Percentiles rank a stretch among this genome's conserved stretches.
These are phyloP conservation scores for Rhodotorula glutinis DNA, from an alignment of 1,284 basidiomycete genomes.

Conservation along the genomic window DNA sequence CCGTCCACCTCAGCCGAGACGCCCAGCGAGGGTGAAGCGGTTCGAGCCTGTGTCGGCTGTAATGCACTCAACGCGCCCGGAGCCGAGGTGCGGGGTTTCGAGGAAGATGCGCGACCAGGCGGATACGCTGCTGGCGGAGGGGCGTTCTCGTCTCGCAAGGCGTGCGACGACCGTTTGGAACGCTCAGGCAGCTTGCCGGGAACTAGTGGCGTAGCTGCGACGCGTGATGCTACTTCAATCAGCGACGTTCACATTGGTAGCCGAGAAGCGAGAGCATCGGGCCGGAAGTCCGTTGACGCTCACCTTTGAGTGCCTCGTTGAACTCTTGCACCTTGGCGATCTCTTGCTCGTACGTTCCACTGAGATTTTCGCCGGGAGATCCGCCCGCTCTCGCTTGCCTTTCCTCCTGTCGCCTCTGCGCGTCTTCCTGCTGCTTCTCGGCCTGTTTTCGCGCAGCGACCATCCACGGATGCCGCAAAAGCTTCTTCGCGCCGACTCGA, in stretches of 20 bases:
- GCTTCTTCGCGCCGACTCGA: conserved; percentile 87
- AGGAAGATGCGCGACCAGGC: too few species aligned
- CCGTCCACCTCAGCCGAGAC: conserved; percentile 62
- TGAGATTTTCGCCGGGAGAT: neutral
- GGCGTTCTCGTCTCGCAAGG: neutral
- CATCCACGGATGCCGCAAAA: conserved; percentile 96
- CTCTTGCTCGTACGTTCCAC: conserved; percentile 70
- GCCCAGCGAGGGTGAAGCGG: conserved; percentile 15
- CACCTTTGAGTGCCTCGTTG: conserved; percentile 77
- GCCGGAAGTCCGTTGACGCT: neutral
- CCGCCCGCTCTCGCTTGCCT: conserved; percentile 49
- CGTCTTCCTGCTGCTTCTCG: conserved; percentile 50
- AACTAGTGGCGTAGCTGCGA: too few species aligned
- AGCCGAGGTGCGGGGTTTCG: too few species aligned
- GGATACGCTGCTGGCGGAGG: neutral
- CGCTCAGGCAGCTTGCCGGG: too few species aligned
- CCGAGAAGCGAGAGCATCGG: too few species aligned
- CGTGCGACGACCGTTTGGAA: neutral
- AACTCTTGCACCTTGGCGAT: conserved; percentile 94
- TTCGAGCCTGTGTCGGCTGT: too few species aligned
- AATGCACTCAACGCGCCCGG: too few species aligned
- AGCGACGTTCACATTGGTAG: too few species aligned
- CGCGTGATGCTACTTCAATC: too few species aligned
- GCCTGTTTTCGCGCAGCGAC: conserved; percentile 65
- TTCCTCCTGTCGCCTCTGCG: conserved; percentile 49